Percentiles rank a stretch among this genome's conserved stretches.
Evolutionary conservation across 768 basidiomycete genomes (phyloP).

Genomic region (Suillus variegatus): DNA sequence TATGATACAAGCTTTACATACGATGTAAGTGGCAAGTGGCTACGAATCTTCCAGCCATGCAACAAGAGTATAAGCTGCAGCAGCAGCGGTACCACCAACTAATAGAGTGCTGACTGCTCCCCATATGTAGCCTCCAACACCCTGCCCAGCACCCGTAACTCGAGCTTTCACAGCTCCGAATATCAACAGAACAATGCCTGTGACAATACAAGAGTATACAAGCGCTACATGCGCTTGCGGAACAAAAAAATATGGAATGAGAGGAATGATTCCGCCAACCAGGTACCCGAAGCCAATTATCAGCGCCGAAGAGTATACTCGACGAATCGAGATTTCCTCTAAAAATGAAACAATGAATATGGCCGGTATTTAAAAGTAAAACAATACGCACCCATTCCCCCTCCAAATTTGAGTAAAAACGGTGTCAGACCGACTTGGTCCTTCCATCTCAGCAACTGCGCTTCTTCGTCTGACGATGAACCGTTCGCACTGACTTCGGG

Average conservation of each 20-base stretch:
- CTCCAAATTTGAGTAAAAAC: conserved; percentile 92
- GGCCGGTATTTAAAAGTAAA: neutral
- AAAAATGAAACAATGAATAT: conserved; percentile 3
- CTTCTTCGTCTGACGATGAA: no score
- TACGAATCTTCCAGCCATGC: no score
- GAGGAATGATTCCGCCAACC: conserved; percentile 88
- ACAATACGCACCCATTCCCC: conserved; percentile 74
- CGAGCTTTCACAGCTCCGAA: conserved; percentile 88
- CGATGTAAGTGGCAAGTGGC: no score
- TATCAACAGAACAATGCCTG: conserved; percentile 77
- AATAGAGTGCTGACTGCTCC: conserved; percentile 73
- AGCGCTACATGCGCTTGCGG: conserved; percentile 65
- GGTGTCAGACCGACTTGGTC: conserved; percentile 79
- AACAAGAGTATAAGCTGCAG: no score
- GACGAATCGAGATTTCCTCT: conserved; percentile 87
- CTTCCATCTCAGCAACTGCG: no score
- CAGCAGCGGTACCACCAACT: no score
- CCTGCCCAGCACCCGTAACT: conserved; percentile 70
- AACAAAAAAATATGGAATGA: conserved; percentile 91
- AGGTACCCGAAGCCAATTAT: conserved; percentile 95
- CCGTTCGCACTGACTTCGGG: no score
- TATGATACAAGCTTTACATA: no score
- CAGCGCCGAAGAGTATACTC: conserved; percentile 88
- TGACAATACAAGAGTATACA: conserved; percentile 71
- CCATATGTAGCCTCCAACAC: conserved; percentile 62